Conservation (phyloP, 495 filamentous ascomycete genomes). For the Neurospora sp. region DNA sequence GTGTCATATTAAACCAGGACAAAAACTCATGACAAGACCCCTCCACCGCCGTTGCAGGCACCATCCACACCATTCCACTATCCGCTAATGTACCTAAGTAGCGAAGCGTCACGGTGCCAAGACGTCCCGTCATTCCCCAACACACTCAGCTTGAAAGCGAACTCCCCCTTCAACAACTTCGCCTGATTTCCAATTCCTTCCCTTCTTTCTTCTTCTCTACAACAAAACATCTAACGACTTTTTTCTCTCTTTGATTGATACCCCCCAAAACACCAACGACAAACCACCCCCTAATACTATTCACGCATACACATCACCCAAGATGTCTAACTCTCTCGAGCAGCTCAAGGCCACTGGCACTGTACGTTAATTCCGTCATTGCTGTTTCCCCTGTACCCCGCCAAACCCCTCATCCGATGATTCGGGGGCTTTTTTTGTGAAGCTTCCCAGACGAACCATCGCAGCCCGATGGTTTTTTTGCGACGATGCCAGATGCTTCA, state of each 20-base stretch:
- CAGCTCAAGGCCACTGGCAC: slow-evolving; percentile 96
- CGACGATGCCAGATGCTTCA: not conserved
- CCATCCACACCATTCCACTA: not conserved
- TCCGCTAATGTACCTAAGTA: not conserved
- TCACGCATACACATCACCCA: slow-evolving; percentile 15
- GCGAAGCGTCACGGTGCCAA: not conserved
- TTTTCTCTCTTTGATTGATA: not conserved
- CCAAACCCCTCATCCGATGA: slow-evolving; percentile 20
- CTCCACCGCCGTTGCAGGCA: not conserved
- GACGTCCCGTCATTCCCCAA: not conserved
- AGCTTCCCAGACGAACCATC: slow-evolving; percentile 2
- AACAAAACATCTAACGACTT: not conserved
- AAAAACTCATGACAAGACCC: not conserved
- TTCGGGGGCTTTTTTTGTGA: not conserved
- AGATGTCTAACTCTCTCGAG: slow-evolving; percentile 80
- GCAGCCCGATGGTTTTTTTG: not conserved
- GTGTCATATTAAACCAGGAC: not conserved
- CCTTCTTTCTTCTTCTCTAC: not conserved
- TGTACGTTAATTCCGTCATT: slow-evolving; percentile 45
- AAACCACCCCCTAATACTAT: not conserved
- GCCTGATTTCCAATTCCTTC: not conserved
- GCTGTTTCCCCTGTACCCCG: slow-evolving; percentile 21
- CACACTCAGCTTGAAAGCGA: not conserved
- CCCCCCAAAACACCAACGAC: not conserved
- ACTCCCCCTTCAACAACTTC: not conserved